Conservation (phyloP, 2,329 filamentous ascomycete species). For the Akanthomyces dipterigenus region DNA sequence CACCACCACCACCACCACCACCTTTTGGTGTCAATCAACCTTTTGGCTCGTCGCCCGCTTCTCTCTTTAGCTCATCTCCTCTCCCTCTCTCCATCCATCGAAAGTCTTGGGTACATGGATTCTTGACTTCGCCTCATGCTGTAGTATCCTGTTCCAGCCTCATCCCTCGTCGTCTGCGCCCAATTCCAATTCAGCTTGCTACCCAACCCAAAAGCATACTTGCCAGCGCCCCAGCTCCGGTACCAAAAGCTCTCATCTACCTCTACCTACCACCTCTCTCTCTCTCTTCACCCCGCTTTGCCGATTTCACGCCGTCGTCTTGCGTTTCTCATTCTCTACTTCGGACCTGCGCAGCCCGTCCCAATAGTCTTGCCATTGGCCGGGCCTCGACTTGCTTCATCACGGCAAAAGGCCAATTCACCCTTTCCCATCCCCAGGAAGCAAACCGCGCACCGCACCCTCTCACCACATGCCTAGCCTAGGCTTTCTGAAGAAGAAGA, state of each 20-base stretch:
- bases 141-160: neutral
- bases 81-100: neutral
- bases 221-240: neutral
- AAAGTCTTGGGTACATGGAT: neutral
- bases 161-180: neutral
- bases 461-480: constrained; percentile 72
- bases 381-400: neutral
- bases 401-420: neutral
- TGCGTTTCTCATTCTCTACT: constrained; percentile 12
- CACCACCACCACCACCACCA: neutral
- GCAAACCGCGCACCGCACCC: neutral
- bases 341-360: neutral
- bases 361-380: constrained; percentile 9
- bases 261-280: neutral
- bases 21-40: neutral
- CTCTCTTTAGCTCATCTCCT: neutral
- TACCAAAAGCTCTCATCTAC: constrained; percentile 1
- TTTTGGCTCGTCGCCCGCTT: neutral
- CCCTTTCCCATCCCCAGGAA: neutral
- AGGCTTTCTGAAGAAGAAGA: constrained; percentile 97
- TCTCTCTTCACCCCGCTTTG: neutral
- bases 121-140: neutral
- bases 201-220: neutral
- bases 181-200: constrained; percentile 2
- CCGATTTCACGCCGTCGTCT: constrained; percentile 5